Conservation (phyloP, 495 filamentous ascomycete genomes). For the Aspergillus biplanus region DNA sequence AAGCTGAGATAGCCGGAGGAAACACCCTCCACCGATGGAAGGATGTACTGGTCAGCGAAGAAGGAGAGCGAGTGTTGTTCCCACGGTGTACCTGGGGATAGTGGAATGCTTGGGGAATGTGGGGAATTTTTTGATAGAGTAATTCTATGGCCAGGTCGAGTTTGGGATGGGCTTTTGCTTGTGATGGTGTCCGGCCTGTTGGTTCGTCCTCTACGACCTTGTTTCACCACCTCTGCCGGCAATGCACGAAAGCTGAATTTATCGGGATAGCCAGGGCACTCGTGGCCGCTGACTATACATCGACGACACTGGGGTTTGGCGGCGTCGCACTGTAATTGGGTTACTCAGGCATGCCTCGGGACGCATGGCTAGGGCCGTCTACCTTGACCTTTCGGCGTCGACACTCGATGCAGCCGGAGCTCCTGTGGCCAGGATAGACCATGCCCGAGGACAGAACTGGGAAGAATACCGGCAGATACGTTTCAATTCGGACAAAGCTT, state of each 20-base stretch:
- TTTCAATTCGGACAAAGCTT: not conserved
- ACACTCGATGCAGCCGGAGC: not conserved
- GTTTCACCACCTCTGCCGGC: not conserved
- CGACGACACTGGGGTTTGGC: not conserved
- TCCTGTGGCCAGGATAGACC: not conserved
- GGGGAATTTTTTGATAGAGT: not conserved
- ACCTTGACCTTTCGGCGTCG: not conserved
- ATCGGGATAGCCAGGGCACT: not conserved
- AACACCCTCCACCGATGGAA: not conserved
- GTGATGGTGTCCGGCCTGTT: not conserved
- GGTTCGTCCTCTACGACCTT: not conserved
- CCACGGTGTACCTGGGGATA: not conserved
- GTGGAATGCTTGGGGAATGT: not conserved
- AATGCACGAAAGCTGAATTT: not conserved
- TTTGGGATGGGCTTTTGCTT: not conserved
- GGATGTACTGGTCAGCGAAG: conserved; percentile 1
- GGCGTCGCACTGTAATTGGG: not conserved
- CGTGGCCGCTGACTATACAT: not conserved
- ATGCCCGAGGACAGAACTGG: not conserved
- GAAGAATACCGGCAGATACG: not conserved
- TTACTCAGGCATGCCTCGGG: not conserved
- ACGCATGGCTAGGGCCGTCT: not conserved
- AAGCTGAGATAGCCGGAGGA: not conserved
- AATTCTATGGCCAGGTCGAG: not conserved
- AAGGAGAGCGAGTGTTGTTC: not conserved